Evolutionary conservation across 164 flowering plant genomes (phyloP).

Genomic region (Platanus orientalis): DNA sequence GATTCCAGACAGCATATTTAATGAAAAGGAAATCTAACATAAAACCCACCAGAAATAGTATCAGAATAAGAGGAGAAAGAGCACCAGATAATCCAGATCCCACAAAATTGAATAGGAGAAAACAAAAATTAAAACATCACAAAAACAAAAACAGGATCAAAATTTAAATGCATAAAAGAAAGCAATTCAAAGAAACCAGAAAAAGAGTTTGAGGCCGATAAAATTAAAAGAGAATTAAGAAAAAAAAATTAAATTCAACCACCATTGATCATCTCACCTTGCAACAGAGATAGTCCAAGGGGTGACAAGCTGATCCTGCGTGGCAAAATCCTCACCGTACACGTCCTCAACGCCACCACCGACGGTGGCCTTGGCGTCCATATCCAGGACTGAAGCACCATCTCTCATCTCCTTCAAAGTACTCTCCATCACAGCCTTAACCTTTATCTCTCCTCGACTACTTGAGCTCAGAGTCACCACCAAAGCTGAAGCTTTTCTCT

Average conservation of each 20-base stretch:
- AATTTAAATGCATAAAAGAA: slow-evolving; percentile 3
- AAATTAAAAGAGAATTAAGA: background rate
- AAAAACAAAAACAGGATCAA: background rate
- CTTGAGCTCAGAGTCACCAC: slow-evolving; percentile 16
- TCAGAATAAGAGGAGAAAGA: too few species aligned
- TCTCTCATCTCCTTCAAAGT: slow-evolving; percentile 31
- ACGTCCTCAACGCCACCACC: slow-evolving; percentile 65
- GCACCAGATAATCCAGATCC: too few species aligned
- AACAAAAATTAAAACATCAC: background rate
- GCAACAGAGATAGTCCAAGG: slow-evolving; percentile 73
- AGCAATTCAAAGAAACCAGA: too few species aligned
- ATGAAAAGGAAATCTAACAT: too few species aligned
- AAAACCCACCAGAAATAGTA: too few species aligned
- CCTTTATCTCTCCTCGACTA: slow-evolving; percentile 12
- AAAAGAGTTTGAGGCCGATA: background rate
- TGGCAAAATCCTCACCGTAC: slow-evolving; percentile 71
- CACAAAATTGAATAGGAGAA: background rate
- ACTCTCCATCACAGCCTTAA: slow-evolving; percentile 33
- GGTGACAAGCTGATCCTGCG: slow-evolving; percentile 65
- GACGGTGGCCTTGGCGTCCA: slow-evolving; percentile 39
- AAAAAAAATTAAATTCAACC: background rate
- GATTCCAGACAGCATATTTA: too few species aligned
- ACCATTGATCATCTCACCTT: slow-evolving; percentile 32
- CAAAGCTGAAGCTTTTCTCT: slow-evolving; percentile 20
- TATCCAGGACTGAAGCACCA: slow-evolving; percentile 30